Conservation (phyloP, 371 early-diverging fungal species). For the Mucor piriformis region DNA sequence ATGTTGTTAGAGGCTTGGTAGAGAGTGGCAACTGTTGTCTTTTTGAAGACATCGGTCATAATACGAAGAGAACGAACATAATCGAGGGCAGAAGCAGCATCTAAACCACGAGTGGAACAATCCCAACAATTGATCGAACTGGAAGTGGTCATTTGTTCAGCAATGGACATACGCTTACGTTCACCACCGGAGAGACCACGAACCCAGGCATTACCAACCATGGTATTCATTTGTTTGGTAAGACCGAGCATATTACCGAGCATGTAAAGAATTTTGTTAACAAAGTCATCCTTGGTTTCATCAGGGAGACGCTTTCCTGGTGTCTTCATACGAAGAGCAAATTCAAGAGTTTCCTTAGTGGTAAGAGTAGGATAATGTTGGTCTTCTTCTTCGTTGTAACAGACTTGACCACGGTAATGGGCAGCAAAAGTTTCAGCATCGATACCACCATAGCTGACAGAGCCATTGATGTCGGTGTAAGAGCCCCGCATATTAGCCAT, state of each 20-base stretch:
- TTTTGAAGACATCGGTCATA: constrained; percentile 56
- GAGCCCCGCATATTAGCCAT: constrained; percentile 54
- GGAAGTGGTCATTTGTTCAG: constrained; percentile 73
- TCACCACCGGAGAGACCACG: constrained; percentile 78
- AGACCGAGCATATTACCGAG: constrained; percentile 59
- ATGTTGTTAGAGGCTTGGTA: constrained; percentile 72
- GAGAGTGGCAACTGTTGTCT: constrained; percentile 58
- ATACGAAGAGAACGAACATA: constrained; percentile 62
- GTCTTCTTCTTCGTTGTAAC: constrained; percentile 63
- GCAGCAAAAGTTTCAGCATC: constrained; percentile 41
- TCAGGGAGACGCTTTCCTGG: constrained; percentile 52
- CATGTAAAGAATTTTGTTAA: constrained; percentile 43
- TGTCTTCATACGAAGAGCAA: constrained; percentile 56
- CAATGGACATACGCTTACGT: constrained; percentile 76
- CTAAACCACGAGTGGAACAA: constrained; percentile 78
- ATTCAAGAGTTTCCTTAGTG: constrained; percentile 56
- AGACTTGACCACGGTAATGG: constrained; percentile 51
- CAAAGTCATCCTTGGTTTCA: constrained; percentile 30
- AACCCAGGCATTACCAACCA: constrained; percentile 74
- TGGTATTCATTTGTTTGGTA: constrained; percentile 63
- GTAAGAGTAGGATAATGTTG: constrained; percentile 59
- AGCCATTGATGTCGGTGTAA: constrained; percentile 49
- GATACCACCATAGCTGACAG: constrained; percentile 53
- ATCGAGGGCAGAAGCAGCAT: constrained; percentile 77
- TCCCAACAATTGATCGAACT: constrained; percentile 73